phyloP scores from a whole-genome alignment of 306 rosid species.

The Citrullus colocynthis region DNA sequence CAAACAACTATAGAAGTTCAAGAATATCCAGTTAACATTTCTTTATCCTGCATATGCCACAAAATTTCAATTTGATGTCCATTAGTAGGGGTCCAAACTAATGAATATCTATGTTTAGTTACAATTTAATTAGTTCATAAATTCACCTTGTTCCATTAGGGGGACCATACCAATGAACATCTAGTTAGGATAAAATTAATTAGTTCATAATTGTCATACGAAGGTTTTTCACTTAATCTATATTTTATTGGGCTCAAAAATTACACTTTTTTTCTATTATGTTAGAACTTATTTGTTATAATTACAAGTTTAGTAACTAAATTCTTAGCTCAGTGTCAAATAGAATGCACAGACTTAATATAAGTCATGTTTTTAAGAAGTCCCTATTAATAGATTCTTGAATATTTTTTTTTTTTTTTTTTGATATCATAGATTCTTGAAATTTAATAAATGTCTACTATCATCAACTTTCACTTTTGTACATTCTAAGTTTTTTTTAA shows the following conservation, averaged over 20 bases:
- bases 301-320: too few species aligned
- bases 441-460: too few species aligned
- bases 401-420: too few species aligned
- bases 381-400: too few species aligned
- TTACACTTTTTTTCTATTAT: background rate
- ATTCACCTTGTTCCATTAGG: too few species aligned
- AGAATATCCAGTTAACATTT: background rate
- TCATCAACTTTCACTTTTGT: too few species aligned
- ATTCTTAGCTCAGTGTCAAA: too few species aligned
- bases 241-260: background rate
- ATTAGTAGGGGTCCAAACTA: background rate
- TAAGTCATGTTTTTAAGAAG: too few species aligned
- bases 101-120: background rate
- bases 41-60: background rate
- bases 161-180: background rate
- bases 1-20: too few species aligned
- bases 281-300: background rate
- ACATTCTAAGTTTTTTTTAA: too few species aligned
- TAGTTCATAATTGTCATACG: background rate
- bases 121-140: background rate
- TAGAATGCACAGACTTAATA: too few species aligned
- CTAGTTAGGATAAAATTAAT: background rate
- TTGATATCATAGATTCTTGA: too few species aligned
- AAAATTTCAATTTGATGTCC: background rate
- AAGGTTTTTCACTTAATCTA: background rate